Conservation (phyloP, 805 yeast genomes). For the Candida hispaniensis region DNA sequence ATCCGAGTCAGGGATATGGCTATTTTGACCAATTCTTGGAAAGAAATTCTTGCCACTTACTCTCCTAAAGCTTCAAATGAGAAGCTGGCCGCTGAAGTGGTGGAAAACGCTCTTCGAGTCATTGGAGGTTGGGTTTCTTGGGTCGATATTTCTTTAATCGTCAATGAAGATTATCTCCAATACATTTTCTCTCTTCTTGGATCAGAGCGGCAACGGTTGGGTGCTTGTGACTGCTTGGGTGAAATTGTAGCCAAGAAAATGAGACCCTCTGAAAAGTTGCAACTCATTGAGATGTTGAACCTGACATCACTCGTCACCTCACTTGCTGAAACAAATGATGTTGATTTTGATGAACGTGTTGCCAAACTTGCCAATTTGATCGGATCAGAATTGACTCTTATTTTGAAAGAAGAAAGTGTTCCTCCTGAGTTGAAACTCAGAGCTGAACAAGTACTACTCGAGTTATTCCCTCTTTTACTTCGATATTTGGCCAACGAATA, state of each 20-base stretch:
- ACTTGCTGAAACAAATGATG: conserved; percentile 34
- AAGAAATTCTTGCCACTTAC: conserved; percentile 38
- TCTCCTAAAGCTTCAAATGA: conserved; percentile 22
- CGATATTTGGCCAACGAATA: conserved; percentile 67
- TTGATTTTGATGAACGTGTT: conserved; percentile 64
- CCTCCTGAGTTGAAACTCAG: conserved; percentile 25
- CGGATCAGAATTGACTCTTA: conserved; percentile 63
- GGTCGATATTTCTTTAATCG: conserved; percentile 74
- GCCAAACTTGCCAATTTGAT: conserved; percentile 66
- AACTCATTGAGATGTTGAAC: conserved; percentile 57
- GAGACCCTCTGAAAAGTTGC: conserved; percentile 61
- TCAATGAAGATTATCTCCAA: conserved; percentile 47
- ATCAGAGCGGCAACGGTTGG: conserved; percentile 38
- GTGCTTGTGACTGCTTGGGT: conserved; percentile 44
- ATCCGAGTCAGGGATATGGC: conserved; percentile 71
- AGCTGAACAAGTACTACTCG: conserved; percentile 39
- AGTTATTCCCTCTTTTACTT: conserved; percentile 62
- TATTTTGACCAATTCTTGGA: conserved; percentile 56
- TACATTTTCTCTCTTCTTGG: conserved; percentile 50
- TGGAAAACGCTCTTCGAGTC: conserved; percentile 48
- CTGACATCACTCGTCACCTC: conserved; percentile 44
- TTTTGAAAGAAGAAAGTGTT: conserved; percentile 39
- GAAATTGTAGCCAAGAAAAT: conserved; percentile 70
- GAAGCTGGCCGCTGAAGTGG: conserved; percentile 34
- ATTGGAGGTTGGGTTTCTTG: conserved; percentile 86